Percentiles rank a stretch among this genome's conserved stretches.
These are phyloP conservation scores for Phytopythium boreale DNA, from an alignment of 352 stramenopile genomes.

Conservation along the genomic window DNA sequence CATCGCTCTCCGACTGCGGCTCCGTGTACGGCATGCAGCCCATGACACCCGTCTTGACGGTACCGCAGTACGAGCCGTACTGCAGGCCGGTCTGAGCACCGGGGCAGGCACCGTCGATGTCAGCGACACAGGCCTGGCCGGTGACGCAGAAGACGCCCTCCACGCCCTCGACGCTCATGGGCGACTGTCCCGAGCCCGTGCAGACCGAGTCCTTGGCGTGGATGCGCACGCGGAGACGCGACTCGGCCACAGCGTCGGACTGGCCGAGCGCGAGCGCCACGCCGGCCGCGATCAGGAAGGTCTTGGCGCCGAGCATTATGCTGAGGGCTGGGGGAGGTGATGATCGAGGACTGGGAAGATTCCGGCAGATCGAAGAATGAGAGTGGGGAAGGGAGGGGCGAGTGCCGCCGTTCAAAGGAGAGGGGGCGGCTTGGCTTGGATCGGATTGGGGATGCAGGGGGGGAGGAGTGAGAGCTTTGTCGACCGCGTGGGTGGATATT, in stretches of 20 bases:
- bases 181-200: slow-evolving; percentile 9
- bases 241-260: slow-evolving; percentile 19
- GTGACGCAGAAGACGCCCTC: slow-evolving; percentile 19
- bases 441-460: neutral
- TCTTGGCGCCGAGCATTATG: slow-evolving; percentile 35
- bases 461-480: too few relatives aligned
- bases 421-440: neutral
- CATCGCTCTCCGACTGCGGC: slow-evolving; percentile 3
- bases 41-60: slow-evolving; percentile 19
- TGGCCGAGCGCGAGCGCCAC: slow-evolving; percentile 19
- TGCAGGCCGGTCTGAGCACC: slow-evolving; percentile 9
- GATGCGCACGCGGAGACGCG: slow-evolving; percentile 27
- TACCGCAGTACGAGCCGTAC: slow-evolving; percentile 18
- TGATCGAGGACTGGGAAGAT: neutral
- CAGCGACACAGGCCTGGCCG: slow-evolving; percentile 8
- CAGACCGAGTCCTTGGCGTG: slow-evolving; percentile 17
- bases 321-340: neutral
- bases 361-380: slow-evolving; percentile 29
- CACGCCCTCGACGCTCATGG: slow-evolving; percentile 23
- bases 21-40: slow-evolving; percentile 29
- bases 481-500: neutral
- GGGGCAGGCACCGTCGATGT: slow-evolving; percentile 12
- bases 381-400: neutral
- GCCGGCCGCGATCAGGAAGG: slow-evolving; percentile 16
- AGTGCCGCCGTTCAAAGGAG: neutral